Evolutionary conservation across 305 asterid genomes (phyloP).

Genomic region (Euphrasia arctica): DNA sequence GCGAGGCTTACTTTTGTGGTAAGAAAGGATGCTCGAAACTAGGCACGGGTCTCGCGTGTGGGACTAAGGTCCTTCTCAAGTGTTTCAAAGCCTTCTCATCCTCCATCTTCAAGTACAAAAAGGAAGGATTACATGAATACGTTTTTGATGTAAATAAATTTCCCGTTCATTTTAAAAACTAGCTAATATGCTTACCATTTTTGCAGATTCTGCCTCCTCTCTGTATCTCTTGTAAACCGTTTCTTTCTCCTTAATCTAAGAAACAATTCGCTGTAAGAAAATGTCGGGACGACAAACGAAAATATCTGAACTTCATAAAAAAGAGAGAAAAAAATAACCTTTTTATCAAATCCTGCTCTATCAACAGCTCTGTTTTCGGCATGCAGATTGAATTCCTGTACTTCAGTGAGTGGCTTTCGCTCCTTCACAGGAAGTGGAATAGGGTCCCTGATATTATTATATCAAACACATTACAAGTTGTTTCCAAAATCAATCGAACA

Average conservation of each 20-base stretch:
- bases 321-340: conserved; percentile 35
- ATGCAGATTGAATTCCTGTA: conserved; percentile 75
- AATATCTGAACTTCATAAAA: too few species aligned
- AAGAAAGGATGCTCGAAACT: conserved; percentile 72
- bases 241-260: conserved; percentile 86
- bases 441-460: conserved; percentile 64
- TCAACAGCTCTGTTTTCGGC: conserved; percentile 68
- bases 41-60: conserved; percentile 83
- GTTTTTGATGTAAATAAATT: too few species aligned
- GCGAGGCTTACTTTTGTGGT: conserved; percentile 63
- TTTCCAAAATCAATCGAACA: too few species aligned
- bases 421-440: conserved; percentile 79
- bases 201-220: conserved; percentile 86
- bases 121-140: neutral
- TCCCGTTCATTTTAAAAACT: too few species aligned
- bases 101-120: conserved; percentile 53
- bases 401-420: conserved; percentile 75
- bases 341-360: conserved; percentile 83
- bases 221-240: conserved; percentile 69
- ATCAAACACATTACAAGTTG: too few species aligned
- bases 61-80: conserved; percentile 67
- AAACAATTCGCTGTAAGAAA: conserved; percentile 27
- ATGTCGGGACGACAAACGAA: neutral
- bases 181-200: conserved; percentile 42
- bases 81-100: conserved; percentile 94